phyloP scores from a whole-genome alignment of 73 alveolate genomes.

The Breviolum minutum region DNA sequence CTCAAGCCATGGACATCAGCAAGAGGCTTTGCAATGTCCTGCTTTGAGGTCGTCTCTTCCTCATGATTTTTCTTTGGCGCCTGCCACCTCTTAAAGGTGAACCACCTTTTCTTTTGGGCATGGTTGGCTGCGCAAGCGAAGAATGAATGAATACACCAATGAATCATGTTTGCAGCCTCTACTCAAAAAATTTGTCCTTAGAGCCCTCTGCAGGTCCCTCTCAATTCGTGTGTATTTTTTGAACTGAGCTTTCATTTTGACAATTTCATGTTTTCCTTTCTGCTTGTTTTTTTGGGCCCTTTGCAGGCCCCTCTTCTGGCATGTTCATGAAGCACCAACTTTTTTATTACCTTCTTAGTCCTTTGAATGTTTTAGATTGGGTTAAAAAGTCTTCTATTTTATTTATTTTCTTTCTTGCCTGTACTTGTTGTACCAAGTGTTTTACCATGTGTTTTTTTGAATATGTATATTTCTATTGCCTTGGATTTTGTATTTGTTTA shows the following conservation, averaged over 20 bases:
- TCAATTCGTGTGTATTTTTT: too few species aligned
- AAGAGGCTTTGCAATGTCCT: not conserved
- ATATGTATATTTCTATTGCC: too few species aligned
- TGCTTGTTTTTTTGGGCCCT: too few species aligned
- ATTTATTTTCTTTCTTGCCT: too few species aligned
- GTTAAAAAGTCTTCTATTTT: too few species aligned
- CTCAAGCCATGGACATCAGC: not conserved
- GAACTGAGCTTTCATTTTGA: not conserved
- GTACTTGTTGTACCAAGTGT: too few species aligned
- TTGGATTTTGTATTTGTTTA: too few species aligned
- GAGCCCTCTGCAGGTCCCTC: not conserved
- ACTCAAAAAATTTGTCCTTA: not conserved
- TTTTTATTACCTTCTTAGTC: too few species aligned
- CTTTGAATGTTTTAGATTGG: too few species aligned
- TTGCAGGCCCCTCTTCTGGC: not conserved
- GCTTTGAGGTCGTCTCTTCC: not conserved
- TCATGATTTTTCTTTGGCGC: not conserved
- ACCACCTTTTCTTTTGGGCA: not conserved
- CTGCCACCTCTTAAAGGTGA: not conserved
- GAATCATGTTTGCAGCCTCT: not conserved
- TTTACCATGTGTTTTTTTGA: too few species aligned
- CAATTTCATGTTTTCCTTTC: not conserved
- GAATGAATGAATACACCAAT: too few species aligned
- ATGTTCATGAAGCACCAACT: too few species aligned
- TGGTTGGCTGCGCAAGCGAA: not conserved